These are phyloP conservation scores for Triticum aestivum DNA, from an alignment of 176 grass and related monocot genomes.

Conservation along the genomic window DNA sequence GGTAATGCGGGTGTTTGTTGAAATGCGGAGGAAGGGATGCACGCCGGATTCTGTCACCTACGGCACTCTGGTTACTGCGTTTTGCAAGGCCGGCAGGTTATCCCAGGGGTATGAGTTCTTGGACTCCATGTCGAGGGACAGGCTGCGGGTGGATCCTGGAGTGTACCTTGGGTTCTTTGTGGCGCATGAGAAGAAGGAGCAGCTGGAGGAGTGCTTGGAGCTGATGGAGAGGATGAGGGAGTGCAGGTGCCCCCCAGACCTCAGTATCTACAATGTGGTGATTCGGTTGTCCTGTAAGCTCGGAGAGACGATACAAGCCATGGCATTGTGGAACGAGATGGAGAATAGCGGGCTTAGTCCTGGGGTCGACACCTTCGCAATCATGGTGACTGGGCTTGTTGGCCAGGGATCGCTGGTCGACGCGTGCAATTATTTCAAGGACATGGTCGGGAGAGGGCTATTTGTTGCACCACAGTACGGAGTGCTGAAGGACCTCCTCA, in stretches of 20 bases:
- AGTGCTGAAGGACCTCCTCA: constrained; percentile 83
- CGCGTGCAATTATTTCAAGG: constrained; percentile 76
- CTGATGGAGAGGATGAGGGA: constrained; percentile 78
- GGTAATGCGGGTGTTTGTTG: constrained; percentile 87
- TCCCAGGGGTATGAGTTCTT: constrained; percentile 75
- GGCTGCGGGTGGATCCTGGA: constrained; percentile 55
- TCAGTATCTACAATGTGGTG: constrained; percentile 68
- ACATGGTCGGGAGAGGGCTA: constrained; percentile 79
- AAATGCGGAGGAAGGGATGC: constrained; percentile 83
- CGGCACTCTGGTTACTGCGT: constrained; percentile 60
- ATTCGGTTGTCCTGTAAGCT: constrained; percentile 82
- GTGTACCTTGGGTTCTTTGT: constrained; percentile 70
- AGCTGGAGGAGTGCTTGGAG: constrained; percentile 88
- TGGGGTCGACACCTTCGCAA: constrained; percentile 74
- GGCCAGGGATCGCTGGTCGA: constrained; percentile 57
- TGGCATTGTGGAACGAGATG: constrained; percentile 77
- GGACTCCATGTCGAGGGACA: constrained; percentile 56
- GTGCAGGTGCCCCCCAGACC: constrained; percentile 52
- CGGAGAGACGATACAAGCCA: constrained; percentile 68
- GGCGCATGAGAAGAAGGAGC: constrained; percentile 73
- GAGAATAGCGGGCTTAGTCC: constrained; percentile 63
- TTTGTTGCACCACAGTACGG: constrained; percentile 84
- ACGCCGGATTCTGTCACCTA: constrained; percentile 65
- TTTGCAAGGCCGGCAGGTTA: constrained; percentile 78
- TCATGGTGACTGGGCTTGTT: constrained; percentile 77